phyloP scores from a whole-genome alignment of 169 alveolate species.

The Plasmodium coatneyi region DNA sequence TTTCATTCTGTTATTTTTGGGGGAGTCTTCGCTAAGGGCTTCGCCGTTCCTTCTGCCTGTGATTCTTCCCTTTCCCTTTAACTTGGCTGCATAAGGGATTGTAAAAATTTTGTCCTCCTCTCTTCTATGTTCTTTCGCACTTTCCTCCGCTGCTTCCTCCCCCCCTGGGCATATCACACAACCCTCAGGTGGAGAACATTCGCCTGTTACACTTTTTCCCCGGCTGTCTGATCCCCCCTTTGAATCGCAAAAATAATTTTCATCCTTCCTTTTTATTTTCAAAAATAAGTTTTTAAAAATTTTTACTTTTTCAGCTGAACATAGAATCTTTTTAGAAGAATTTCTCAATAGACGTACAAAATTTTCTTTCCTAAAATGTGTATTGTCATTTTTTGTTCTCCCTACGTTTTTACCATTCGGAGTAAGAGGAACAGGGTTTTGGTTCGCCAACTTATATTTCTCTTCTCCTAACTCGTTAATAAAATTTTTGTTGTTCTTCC shows the following conservation, averaged over 20 bases:
- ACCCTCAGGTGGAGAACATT: neutral
- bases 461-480: slow-evolving; percentile 8
- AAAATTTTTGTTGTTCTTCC: neutral
- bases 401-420: neutral
- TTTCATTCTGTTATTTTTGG: neutral
- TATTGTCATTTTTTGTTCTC: neutral
- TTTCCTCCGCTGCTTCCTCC: neutral
- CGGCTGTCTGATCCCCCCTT: neutral
- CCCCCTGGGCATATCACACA: neutral
- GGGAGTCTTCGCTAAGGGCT: neutral
- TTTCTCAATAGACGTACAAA: slow-evolving; percentile 13
- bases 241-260: neutral
- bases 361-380: neutral
- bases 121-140: neutral
- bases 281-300: slow-evolving; percentile 25
- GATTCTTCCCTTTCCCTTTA: neutral
- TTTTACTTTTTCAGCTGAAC: slow-evolving; percentile 32
- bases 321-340: slow-evolving; percentile 24
- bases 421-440: neutral
- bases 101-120: neutral
- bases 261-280: slow-evolving; percentile 28
- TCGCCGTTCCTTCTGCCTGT: neutral
- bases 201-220: neutral
- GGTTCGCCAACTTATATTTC: neutral
- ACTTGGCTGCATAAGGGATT: neutral